phyloP scores from a whole-genome alignment of 352 stramenopile species.

The Pythium oligandrum region DNA sequence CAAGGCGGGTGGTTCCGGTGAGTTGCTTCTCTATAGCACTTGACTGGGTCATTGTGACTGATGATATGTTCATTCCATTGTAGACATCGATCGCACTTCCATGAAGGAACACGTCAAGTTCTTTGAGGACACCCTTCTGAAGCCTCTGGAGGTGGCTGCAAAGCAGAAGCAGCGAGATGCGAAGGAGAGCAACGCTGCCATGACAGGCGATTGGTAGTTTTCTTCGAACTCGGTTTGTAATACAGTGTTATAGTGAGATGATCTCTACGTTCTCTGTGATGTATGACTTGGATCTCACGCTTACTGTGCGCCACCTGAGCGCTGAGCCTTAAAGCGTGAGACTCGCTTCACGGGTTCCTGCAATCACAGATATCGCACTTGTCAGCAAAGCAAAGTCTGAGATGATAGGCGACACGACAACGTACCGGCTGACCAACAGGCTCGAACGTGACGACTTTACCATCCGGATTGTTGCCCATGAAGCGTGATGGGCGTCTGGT shows the following conservation, averaged over 20 bases:
- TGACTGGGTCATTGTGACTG: neutral
- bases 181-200: slow-evolving; percentile 64
- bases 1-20: slow-evolving; percentile 23
- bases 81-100: slow-evolving; percentile 40
- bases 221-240: too few species aligned
- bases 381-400: neutral
- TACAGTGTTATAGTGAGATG: too few species aligned
- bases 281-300: too few species aligned
- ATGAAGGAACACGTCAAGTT: slow-evolving; percentile 72
- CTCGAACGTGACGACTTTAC: slow-evolving; percentile 63
- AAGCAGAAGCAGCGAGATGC: slow-evolving; percentile 72
- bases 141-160: slow-evolving; percentile 46
- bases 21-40: neutral
- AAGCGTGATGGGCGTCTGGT: slow-evolving; percentile 44
- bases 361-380: neutral
- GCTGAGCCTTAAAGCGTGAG: slow-evolving; percentile 74
- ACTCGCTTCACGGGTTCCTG: slow-evolving; percentile 84
- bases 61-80: neutral
- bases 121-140: slow-evolving; percentile 71
- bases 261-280: too few species aligned
- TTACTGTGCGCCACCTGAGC: slow-evolving; percentile 13
- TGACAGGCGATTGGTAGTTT: slow-evolving; percentile 77
- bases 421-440: slow-evolving; percentile 73
- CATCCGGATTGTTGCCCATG: slow-evolving; percentile 60
- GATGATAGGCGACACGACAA: slow-evolving; percentile 7